Evolutionary conservation across 495 filamentous ascomycete genomes (phyloP), one percentile per base, ranked within the genome.

Genomic region (Talaromyces trachyspermus): DNA sequence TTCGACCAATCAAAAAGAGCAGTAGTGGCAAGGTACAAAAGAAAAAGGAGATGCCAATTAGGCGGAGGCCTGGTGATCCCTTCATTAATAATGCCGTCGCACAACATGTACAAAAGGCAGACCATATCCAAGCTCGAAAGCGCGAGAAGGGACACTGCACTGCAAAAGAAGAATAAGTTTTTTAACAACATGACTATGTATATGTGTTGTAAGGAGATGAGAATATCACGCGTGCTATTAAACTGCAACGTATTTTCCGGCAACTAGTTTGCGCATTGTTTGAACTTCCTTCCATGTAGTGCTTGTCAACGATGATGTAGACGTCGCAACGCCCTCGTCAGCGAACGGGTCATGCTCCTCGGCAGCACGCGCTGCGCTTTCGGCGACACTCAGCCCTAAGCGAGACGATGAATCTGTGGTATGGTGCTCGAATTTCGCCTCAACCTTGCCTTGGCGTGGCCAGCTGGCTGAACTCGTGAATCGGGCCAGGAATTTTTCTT

Each of bases 351-450:
- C 82, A 20, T 58, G 54, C 18, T 70, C 60, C 33, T 58, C 61
- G 14, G 30, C 48, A 22, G n/a, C 32, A 20, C 14, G 11, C 3
- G 46, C 49, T 11, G 52, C 25, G 1, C 54, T 51, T 0, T 51
- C 49, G 17, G 57, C 58, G 15, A 68, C 58, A 46, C 69, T 76
- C 27, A 91, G 70, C 22, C 81, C 76, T 50, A 95, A 74, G 9
- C 79, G 78, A 47, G 80, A 82, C 7, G 66, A 63, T 4, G 73
- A 65, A 20, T 77, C 66, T 26, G 74, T 67, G 5, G 73, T 71
- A 53, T 49, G 68, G 56, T 81, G 80, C 59, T 95, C 89, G 79
- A 89, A 95, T 46, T 83, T 72, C 2, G 87, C 88, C 55, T 95
- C 88, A 9, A 91, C 77, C 32, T 75, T 76, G 2, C 88, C 87